phyloP scores from a whole-genome alignment of 2,329 filamentous ascomycete genomes.

The Catunica adiposa region DNA sequence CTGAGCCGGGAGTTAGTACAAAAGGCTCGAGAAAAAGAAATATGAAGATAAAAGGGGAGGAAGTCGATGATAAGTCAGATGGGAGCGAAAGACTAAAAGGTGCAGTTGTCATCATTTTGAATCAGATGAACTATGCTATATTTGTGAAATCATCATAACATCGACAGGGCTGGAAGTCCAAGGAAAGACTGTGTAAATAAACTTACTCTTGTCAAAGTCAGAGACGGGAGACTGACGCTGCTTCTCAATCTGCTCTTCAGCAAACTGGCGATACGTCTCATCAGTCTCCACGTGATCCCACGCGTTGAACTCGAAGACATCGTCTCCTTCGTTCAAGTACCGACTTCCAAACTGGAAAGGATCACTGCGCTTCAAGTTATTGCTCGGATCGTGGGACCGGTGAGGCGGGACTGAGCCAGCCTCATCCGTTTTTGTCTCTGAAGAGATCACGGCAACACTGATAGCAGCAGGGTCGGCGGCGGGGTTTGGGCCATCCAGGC shows the following conservation, averaged over 20 bases:
- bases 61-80: conserved; percentile 37
- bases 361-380: conserved; percentile 73
- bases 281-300: conserved; percentile 98
- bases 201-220: conserved; percentile 73
- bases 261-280: conserved; percentile 70
- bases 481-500: neutral
- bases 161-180: conserved; percentile 17
- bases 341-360: conserved; percentile 94
- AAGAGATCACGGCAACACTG: conserved; percentile 1
- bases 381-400: conserved; percentile 51
- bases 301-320: conserved; percentile 94
- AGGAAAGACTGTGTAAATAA: conserved; percentile 7
- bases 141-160: conserved; percentile 39
- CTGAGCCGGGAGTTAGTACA: conserved; percentile 24
- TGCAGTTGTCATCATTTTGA: conserved; percentile 43
- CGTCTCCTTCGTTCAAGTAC: conserved; percentile 63
- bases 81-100: conserved; percentile 56
- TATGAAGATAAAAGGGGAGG: conserved; percentile 11
- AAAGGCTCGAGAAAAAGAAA: conserved; percentile 9
- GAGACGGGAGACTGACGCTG: conserved; percentile 77
- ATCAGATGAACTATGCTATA: conserved; percentile 59
- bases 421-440: conserved; percentile 6
- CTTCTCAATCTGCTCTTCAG: conserved; percentile 65
- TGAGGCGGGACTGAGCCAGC: conserved; percentile 32
- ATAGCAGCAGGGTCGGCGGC: neutral